Evolutionary conservation across 2,329 filamentous ascomycete genomes (phyloP).

Genomic region (Paracoccidioides lutzii): DNA sequence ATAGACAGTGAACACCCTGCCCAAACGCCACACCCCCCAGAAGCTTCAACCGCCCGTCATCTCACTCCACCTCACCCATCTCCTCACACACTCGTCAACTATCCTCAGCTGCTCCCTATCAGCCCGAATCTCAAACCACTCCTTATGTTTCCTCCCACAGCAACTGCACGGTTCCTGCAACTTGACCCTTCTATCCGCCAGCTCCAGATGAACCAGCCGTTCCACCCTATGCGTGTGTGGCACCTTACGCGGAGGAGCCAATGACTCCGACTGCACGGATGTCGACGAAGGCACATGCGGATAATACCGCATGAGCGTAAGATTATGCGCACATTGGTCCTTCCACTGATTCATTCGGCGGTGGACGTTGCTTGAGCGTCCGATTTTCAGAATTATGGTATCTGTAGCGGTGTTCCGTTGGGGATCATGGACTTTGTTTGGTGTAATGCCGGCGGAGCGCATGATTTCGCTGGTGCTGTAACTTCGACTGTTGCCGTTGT

Average conservation of each 20-base stretch:
- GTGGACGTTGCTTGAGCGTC: slow-evolving; percentile 68
- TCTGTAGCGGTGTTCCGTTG: slow-evolving; percentile 23
- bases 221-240: slow-evolving; percentile 82
- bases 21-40: too few relatives aligned
- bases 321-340: slow-evolving; percentile 77
- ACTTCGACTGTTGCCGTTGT: slow-evolving; percentile 16
- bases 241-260: slow-evolving; percentile 31
- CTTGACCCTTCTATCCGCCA: slow-evolving; percentile 48
- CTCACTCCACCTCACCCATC: slow-evolving; percentile 82
- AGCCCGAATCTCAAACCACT: slow-evolving; percentile 90
- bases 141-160: slow-evolving; percentile 75
- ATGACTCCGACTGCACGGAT: slow-evolving; percentile 13
- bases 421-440: slow-evolving; percentile 9
- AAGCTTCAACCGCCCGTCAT: slow-evolving; percentile 6
- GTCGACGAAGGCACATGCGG: slow-evolving; percentile 53
- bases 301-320: slow-evolving; percentile 83
- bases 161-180: slow-evolving; percentile 51
- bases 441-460: slow-evolving; percentile 22
- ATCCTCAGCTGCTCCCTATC: slow-evolving; percentile 54
- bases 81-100: slow-evolving; percentile 60
- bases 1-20: too few relatives aligned
- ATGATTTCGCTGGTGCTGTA: slow-evolving; percentile 27
- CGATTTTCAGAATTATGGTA: slow-evolving; percentile 55
- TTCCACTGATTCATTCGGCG: slow-evolving; percentile 86
- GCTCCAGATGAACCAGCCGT: slow-evolving; percentile 76